phyloP scores from a whole-genome alignment of 1,139 yeast species.

The Saccharomyces hybrid region DNA sequence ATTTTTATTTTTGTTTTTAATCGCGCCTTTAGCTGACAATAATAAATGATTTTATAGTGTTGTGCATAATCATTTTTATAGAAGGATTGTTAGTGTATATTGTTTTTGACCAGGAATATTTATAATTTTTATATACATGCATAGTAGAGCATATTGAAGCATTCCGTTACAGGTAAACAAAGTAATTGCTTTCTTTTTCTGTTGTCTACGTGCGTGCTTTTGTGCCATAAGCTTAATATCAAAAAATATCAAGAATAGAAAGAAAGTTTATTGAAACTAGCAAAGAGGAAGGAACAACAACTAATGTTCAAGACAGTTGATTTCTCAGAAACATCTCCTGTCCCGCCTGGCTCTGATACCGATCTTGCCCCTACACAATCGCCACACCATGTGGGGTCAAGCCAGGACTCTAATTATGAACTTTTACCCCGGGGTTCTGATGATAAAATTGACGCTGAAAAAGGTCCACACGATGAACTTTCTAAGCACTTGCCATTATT shows the following conservation, averaged over 20 bases:
- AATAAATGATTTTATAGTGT: not conserved
- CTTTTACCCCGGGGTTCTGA: constrained; percentile 3
- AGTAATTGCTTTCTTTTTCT: not conserved
- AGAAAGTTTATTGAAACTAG: not conserved
- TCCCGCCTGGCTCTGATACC: constrained; percentile 32
- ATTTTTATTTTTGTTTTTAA: not conserved
- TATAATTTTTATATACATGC: not conserved
- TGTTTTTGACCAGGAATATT: too few relatives aligned
- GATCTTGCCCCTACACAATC: constrained; percentile 17
- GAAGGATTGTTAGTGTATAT: too few relatives aligned
- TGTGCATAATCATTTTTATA: not conserved
- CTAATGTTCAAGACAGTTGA: constrained; percentile 22
- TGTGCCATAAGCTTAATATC: not conserved
- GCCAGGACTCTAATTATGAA: constrained; percentile 1
- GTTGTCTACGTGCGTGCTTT: not conserved
- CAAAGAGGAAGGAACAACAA: not conserved
- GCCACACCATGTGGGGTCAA: constrained; percentile 7
- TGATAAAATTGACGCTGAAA: constrained; percentile 1
- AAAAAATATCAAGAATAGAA: not conserved
- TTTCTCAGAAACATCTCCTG: constrained; percentile 28
- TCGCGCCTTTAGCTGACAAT: not conserved
- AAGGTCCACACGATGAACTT: not conserved
- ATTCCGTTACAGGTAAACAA: not conserved
- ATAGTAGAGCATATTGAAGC: not conserved
- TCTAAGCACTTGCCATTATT: constrained; percentile 42